Evolutionary conservation across 208 protist genomes (phyloP).

Genomic region (Hexamita inflata): DNA sequence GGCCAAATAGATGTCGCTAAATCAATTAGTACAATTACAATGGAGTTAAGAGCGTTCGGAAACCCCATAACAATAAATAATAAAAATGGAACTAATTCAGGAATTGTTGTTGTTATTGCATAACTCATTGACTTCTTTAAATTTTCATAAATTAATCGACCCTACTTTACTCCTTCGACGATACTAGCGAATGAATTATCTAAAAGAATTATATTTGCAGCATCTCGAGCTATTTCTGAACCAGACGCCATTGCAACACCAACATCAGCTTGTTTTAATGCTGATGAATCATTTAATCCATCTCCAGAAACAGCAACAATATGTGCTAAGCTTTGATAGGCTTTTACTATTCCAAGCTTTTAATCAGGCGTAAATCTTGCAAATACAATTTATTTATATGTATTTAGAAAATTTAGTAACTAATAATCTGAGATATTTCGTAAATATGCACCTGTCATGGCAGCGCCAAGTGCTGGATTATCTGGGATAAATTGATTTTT

Average conservation of each 20-base stretch:
- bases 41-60: constrained; percentile 3
- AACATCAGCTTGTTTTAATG: constrained; percentile 76
- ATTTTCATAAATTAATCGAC: constrained; percentile 39
- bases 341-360: constrained; percentile 57
- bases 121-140: constrained; percentile 35
- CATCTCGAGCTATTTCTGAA: constrained; percentile 71
- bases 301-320: constrained; percentile 72
- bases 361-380: constrained; percentile 63
- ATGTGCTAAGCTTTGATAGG: constrained; percentile 38
- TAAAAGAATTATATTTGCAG: constrained; percentile 70
- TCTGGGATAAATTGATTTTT: too few relatives aligned
- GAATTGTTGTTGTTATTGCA: constrained; percentile 27
- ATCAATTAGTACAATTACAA: constrained; percentile 11
- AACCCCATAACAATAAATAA: constrained; percentile 27
- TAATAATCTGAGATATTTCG: neutral
- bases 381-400: constrained; percentile 60
- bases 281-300: constrained; percentile 78
- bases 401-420: constrained; percentile 16
- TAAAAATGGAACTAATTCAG: constrained; percentile 28
- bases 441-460: constrained; percentile 21
- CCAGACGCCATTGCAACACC: constrained; percentile 86
- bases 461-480: constrained; percentile 1
- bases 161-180: constrained; percentile 51
- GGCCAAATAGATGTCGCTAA: constrained; percentile 10
- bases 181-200: constrained; percentile 93